phyloP scores from a whole-genome alignment of 139 green algal genomes.

The Chloropicon primus region DNA sequence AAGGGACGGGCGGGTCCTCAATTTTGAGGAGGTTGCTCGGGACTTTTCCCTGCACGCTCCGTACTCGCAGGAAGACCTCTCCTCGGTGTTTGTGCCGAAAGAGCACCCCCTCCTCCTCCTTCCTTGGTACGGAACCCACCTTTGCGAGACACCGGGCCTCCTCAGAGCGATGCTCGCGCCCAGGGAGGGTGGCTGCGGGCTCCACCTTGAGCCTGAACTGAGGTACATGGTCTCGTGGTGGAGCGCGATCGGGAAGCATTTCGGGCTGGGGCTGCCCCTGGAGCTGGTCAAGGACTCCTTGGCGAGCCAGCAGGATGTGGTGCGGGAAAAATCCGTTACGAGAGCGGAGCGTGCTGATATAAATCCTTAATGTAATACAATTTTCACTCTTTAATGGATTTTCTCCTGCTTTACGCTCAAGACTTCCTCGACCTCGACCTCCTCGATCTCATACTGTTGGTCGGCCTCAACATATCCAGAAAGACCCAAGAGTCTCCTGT shows the following conservation, averaged over 20 bases:
- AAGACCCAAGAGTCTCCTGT: constrained; percentile 14
- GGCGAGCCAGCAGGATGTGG: too few species aligned
- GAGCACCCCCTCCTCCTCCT: neutral
- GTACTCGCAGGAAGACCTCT: neutral
- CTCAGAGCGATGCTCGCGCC: neutral
- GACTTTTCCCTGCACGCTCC: neutral
- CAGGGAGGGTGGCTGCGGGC: neutral
- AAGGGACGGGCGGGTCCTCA: neutral
- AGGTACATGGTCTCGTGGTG: neutral
- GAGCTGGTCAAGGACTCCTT: too few species aligned
- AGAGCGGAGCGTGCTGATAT: too few species aligned
- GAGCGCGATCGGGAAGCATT: neutral
- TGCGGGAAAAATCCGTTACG: too few species aligned
- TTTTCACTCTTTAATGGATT: too few species aligned
- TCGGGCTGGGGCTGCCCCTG: neutral
- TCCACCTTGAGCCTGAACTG: neutral
- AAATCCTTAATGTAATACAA: too few species aligned
- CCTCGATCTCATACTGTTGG: neutral
- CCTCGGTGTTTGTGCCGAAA: neutral
- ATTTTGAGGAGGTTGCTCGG: neutral
- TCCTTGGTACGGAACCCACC: neutral
- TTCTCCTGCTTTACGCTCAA: constrained; percentile 61
- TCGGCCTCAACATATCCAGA: neutral
- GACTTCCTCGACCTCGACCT: constrained; percentile 52
- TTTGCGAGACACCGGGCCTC: neutral